Base-by-base conservation (phyloP, 345 rosid genomes). In the Garcia nutans region DNA sequence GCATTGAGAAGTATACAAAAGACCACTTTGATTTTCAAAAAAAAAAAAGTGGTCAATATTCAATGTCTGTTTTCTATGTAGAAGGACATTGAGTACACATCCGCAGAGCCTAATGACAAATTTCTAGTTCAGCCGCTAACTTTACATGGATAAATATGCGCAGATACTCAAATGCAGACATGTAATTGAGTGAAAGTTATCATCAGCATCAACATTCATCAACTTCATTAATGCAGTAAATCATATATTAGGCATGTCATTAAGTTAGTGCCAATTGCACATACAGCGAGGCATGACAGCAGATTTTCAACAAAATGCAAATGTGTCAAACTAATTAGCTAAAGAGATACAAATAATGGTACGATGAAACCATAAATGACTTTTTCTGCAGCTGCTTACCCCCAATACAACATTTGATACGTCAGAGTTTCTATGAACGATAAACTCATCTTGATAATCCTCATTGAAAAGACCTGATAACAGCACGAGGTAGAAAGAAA, bases 401-500 rank as follows among this genome's bases (percentile, higher is more conserved):
- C 97, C 97, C 62, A 93, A 74, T 64, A 82, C 33, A 50, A 85
- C 70, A 70, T 93, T 86, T 0, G 97, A 91, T 67, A 88, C 10
- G 26, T 62, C 47, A 19, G 95, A 91, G 58, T 84, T 81, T 74
- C 93, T 87, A 76, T 87, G 81, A 52, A 93, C 49, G 31, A 90
- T 82, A 62, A 76, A 76, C 33, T 78, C 89, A 62, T 86, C 91
- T 76, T 76, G 78, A 85, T 84, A 81, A 74, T 79, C 85, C 79
- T 86, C 91, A 62, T 79, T 68, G 75, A 91, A 91, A 44, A 89
- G 88, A 79, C 82, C 88, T 20, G 98, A 89, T 22, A 90, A 70
- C 67, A 87, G 70, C 72, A 93, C 58, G 10, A 93, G 84, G 72
- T 93, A 90, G 42, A 89, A 73, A 71, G 98, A 89, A 79, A 89